Evolutionary conservation across 306 rosid genomes (phyloP).

Genomic region (Pachyrhizus erosus): DNA sequence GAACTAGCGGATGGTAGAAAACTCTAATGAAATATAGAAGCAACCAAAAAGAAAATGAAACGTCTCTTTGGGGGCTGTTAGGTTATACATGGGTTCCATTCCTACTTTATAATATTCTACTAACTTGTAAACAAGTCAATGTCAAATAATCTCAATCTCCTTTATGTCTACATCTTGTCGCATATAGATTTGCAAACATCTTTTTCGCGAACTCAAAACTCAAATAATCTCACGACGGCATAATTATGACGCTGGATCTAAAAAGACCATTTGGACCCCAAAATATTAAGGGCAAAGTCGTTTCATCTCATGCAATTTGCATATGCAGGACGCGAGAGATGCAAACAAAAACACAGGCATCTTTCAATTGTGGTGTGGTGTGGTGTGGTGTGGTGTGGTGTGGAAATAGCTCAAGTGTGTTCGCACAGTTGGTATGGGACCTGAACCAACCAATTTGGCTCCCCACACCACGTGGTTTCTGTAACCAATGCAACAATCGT

Average conservation of each 20-base stretch:
- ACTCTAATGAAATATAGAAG: slow-evolving; percentile 13
- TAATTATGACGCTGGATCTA: slow-evolving; percentile 33
- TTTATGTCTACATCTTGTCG: slow-evolving; percentile 66
- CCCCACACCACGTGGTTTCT: slow-evolving; percentile 50
- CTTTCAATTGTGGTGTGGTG: slow-evolving; percentile 23
- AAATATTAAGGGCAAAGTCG: background rate
- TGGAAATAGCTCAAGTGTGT: background rate
- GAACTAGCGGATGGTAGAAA: slow-evolving; percentile 5
- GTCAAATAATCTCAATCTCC: slow-evolving; percentile 59
- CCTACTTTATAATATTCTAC: slow-evolving; percentile 3
- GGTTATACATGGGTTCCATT: slow-evolving; percentile 43
- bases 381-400: background rate
- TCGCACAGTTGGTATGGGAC: slow-evolving; percentile 27
- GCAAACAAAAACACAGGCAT: slow-evolving; percentile 45
- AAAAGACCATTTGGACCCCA: slow-evolving; percentile 29
- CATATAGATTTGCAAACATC: slow-evolving; percentile 47
- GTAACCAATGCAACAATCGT: slow-evolving; percentile 10
- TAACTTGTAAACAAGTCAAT: slow-evolving; percentile 41
- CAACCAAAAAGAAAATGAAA: slow-evolving; percentile 50
- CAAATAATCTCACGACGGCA: slow-evolving; percentile 39
- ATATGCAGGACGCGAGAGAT: slow-evolving; percentile 19
- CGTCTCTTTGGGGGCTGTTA: background rate
- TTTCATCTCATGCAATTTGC: slow-evolving; percentile 42
- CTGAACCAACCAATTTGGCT: slow-evolving; percentile 37
- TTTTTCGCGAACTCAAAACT: slow-evolving; percentile 46